Base-by-base conservation (phyloP, 352 stramenopile genomes). In the Halophytophthora batemanensis region DNA sequence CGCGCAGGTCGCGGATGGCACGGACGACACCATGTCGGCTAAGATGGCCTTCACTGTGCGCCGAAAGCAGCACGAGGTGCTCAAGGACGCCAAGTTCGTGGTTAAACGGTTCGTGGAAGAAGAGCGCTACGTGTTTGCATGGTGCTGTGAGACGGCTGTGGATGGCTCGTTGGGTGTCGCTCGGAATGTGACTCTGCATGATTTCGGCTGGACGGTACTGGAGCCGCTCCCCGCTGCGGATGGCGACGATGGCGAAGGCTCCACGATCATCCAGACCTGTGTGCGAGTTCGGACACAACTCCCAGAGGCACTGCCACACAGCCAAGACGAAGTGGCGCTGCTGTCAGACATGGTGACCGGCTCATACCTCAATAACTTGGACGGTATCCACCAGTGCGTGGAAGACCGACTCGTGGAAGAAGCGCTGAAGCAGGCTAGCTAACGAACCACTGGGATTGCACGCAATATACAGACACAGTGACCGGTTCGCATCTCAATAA, bases 1-100 rank as follows among this genome's bases (percentile, higher is more conserved):
- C n/a, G n/a, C n/a, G 36, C 21, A 72, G 60, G 15, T 69, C 19
- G 28, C 58, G 42, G 56, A 66, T 15, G 39, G 55, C 5, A 39
- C 54, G 3, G 64, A 69, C 11, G 64, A 72, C 22, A 67, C 58
- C 7, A 25, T 71, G 3, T 64, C 58, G 7, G 62, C 62, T 1
- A 67, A 71, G 28, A 67, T 71, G 57, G 52, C 58, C 12, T 60
- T 72, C 14, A 62, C 59, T 1, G 46, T 72, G 10, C 45, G 58
- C 2, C 43, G 69, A 29, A 51, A 66, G 3, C 38, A 64, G n/a
- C 42, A 55, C 11, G 45, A 62, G 19, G 55, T 66, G 29, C 29
- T 59, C n/a, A 60, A 64, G 13, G 59, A 69, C 12, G 64, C 59
- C 3, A 69, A 54, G 42, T 64, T 71, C 21, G 58, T 49, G 2